Conservation (phyloP, 768 basidiomycete species). For the Pisolithus sp. region DNA sequence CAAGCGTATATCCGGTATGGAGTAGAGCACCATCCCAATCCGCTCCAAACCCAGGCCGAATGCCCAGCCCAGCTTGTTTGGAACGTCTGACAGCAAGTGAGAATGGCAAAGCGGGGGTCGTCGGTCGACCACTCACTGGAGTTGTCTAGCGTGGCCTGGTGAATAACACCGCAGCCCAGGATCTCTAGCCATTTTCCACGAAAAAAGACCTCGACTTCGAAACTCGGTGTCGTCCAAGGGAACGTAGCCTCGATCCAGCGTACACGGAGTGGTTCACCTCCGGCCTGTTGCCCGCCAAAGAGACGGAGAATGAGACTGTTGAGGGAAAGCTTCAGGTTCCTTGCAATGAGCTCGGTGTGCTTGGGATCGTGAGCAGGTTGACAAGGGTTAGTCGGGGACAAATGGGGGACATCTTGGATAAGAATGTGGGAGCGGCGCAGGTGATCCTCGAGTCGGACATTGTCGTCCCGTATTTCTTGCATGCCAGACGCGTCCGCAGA, state of each 20-base stretch:
- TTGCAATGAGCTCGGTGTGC: constrained; percentile 67
- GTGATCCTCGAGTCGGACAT: constrained; percentile 49
- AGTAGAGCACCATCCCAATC: constrained; percentile 96
- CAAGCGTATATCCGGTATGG: constrained; percentile 94
- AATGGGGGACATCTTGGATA: constrained; percentile 80
- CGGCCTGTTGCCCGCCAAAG: constrained; percentile 58
- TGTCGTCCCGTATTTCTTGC: constrained; percentile 65
- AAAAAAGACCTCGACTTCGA: constrained; percentile 96
- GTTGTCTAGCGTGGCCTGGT: constrained; percentile 80
- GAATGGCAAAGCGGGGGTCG: neutral
- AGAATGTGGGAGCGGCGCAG: constrained; percentile 70
- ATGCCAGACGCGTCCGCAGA: constrained; percentile 49
- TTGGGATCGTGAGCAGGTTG: constrained; percentile 73
- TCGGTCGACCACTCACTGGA: constrained; percentile 54
- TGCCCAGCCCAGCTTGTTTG: constrained; percentile 90
- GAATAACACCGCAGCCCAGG: constrained; percentile 86
- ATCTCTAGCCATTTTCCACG: constrained; percentile 97
- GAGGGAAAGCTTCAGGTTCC: constrained; percentile 83
- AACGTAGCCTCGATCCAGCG: constrained; percentile 98
- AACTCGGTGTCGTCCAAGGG: constrained; percentile 96
- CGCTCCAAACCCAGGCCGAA: constrained; percentile 96
- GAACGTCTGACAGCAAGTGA: constrained; percentile 46
- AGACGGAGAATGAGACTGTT: constrained; percentile 79
- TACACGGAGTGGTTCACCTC: constrained; percentile 68
- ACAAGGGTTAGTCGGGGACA: constrained; percentile 70